These are phyloP conservation scores for Thalassiosira livingstoniorum DNA, from an alignment of 352 stramenopile species.

Conservation along the genomic window DNA sequence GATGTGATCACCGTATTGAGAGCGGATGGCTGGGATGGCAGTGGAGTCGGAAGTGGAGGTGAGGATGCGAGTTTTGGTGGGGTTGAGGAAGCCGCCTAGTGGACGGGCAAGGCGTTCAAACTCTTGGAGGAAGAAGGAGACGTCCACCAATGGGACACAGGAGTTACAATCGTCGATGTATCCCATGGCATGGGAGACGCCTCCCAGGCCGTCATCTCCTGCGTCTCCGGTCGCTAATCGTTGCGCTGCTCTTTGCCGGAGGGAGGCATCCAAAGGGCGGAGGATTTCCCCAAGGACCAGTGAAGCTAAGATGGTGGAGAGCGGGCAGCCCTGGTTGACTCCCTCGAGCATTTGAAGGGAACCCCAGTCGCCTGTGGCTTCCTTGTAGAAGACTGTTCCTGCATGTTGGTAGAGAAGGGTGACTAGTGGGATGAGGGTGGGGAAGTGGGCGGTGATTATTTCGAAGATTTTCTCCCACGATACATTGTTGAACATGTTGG, in stretches of 20 bases:
- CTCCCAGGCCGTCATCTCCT: constrained; percentile 19
- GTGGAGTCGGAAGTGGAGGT: neutral
- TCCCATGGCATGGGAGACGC: constrained; percentile 24
- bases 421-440: constrained; percentile 25
- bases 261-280: neutral
- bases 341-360: constrained; percentile 30
- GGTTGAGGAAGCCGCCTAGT: constrained; percentile 15
- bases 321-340: constrained; percentile 39
- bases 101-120: neutral
- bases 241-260: neutral
- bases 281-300: constrained; percentile 32
- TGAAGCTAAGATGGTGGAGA: constrained; percentile 33
- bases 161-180: constrained; percentile 16
- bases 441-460: constrained; percentile 23
- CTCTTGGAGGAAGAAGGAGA: constrained; percentile 11
- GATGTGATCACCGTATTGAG: neutral
- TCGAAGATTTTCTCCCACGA: constrained; percentile 19
- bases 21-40: neutral
- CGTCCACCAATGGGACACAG: constrained; percentile 4
- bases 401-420: constrained; percentile 20
- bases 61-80: neutral
- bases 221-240: neutral
- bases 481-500: constrained; percentile 54
- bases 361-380: constrained; percentile 17
- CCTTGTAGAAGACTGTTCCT: constrained; percentile 24